Base-by-base conservation (phyloP, 2,329 filamentous ascomycete genomes). In the Ascochyta koolunga region DNA sequence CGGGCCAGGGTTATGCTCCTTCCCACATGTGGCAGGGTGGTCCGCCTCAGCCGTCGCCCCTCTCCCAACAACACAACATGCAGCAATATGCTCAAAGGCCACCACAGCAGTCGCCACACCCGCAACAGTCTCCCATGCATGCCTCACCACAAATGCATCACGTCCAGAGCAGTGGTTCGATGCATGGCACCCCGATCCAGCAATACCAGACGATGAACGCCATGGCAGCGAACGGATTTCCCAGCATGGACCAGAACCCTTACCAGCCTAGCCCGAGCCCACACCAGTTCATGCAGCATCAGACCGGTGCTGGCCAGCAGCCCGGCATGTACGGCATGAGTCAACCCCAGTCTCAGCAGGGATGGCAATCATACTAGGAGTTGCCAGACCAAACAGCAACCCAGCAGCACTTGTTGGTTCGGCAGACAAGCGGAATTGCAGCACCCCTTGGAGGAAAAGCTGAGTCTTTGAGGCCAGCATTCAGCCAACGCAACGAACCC, bases 311-410 rank as follows among this genome's bases (percentile, higher is more conserved):
- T 39, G 72, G 71, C 27, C 78, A 78, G 58, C 80, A 82, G 60
- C 77, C 78, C n/a, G 76, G 78, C 33, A 81, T 82, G 79, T 79
- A 79, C 59, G 78, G 78, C 36, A 82, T 79, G 80, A 73, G 78
- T 53, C 75, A 78, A 42, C 73, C 72, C n/a, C 73, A 73, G 53
- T 65, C 69, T 35, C 76, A 76, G 50, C 77, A 77, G 63, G 75
- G 76, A 52, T 78, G 77, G 74, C 69, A 68, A 48, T 64, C 62
- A 42, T 74, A 74, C 58, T 73, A 68, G 63, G 35, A 33, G 16
- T 32, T 21, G 19, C n/a, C 33, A 24, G 27, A 25, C 5, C 16
- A 19, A 50, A 21, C 13, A 4, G 21, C 8, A 8, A 15, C 15
- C 25, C 18, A 25, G 18, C 35, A 32, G 10, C 15, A 27, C 9